Evolutionary conservation across 2,329 filamentous ascomycete species (phyloP).

Genomic region (Exophiala bonariae): DNA sequence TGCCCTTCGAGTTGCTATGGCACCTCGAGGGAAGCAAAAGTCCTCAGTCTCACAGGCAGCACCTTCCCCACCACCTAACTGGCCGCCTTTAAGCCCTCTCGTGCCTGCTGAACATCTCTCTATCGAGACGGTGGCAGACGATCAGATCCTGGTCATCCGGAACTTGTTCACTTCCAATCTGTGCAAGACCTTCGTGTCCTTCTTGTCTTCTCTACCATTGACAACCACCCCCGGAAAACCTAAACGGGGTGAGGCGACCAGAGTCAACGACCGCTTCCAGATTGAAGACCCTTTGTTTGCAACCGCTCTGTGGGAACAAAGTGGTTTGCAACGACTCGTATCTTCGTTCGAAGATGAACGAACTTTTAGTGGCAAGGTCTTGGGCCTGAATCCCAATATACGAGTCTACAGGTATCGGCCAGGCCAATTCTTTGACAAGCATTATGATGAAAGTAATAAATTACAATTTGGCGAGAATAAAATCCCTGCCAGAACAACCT

Average conservation of each 20-base stretch:
- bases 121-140: conserved; percentile 57
- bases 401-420: conserved; percentile 82
- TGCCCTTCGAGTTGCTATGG: no score
- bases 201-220: conserved; percentile 69
- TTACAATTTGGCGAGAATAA: conserved; percentile 57
- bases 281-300: conserved; percentile 75
- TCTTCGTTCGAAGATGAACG: conserved; percentile 34
- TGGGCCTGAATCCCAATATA: conserved; percentile 88
- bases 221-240: conserved; percentile 76
- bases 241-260: conserved; percentile 75
- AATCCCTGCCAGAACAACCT: conserved; percentile 70
- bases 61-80: conserved; percentile 50
- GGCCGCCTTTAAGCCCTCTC: conserved; percentile 71
- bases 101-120: conserved; percentile 65
- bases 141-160: conserved; percentile 71
- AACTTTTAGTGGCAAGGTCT: conserved; percentile 74
- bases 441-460: conserved; percentile 87
- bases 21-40: conserved; percentile 16
- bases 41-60: conserved; percentile 4
- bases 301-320: conserved; percentile 71
- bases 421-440: conserved; percentile 88
- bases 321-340: conserved; percentile 67
- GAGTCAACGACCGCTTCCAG: conserved; percentile 89
- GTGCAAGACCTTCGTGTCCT: conserved; percentile 74
- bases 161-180: conserved; percentile 74